phyloP scores from a whole-genome alignment of 176 grass and related monocot species.

The Pontederia paniculata region DNA sequence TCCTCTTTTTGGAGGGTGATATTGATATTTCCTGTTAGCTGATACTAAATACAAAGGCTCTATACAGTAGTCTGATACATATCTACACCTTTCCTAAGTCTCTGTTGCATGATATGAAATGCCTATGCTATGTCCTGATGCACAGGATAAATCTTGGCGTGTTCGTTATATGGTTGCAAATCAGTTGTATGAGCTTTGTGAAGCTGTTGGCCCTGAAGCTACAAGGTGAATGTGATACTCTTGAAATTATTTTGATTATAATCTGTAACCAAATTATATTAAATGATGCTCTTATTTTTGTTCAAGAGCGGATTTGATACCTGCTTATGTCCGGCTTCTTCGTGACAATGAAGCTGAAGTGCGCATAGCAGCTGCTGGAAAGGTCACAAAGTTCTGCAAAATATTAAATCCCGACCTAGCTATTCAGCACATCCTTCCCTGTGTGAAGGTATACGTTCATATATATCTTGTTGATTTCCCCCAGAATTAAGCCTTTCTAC shows the following conservation, averaged over 20 bases:
- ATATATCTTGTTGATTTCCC: too few species aligned
- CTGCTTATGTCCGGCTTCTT: conserved; percentile 83
- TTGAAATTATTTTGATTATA: not conserved
- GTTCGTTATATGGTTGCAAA: conserved; percentile 97
- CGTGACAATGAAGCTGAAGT: conserved; percentile 98
- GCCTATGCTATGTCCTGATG: not conserved
- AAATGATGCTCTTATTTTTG: conserved; percentile 7
- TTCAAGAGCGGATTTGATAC: conserved; percentile 62
- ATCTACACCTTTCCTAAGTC: not conserved
- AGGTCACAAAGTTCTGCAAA: conserved; percentile 85
- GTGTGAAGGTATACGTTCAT: conserved; percentile 49
- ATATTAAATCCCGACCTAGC: conserved; percentile 60
- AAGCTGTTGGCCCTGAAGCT: conserved; percentile 74
- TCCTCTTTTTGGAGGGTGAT: too few species aligned
- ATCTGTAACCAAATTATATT: not conserved
- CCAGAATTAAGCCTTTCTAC: too few species aligned
- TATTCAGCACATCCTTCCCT: conserved; percentile 85
- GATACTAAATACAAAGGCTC: too few species aligned
- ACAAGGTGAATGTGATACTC: conserved; percentile 34
- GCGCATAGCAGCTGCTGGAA: conserved; percentile 89
- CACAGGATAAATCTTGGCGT: conserved; percentile 98
- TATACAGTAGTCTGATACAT: too few species aligned
- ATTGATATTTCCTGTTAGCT: too few species aligned
- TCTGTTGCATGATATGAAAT: not conserved
- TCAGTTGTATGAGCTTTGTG: conserved; percentile 86